phyloP scores from a whole-genome alignment of 1,284 basidiomycete species.

The Butyriboletus regius region DNA sequence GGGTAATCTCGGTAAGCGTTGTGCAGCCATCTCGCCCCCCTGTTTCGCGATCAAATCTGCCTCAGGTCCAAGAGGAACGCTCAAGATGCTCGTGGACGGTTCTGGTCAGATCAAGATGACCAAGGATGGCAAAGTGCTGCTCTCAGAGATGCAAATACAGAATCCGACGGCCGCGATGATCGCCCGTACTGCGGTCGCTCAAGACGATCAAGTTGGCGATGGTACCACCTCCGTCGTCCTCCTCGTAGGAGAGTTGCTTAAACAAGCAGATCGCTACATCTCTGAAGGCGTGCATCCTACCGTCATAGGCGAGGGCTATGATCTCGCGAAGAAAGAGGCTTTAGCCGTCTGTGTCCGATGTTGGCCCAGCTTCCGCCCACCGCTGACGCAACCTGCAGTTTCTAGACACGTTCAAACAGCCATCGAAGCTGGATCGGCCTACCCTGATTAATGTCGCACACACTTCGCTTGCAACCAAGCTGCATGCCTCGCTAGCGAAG shows the following conservation, averaged over 20 bases:
- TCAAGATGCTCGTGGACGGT: conserved; percentile 99
- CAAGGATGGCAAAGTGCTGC: conserved; percentile 96
- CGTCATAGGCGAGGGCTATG: conserved; percentile 91
- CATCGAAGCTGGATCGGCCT: conserved; percentile 73
- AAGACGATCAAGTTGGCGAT: conserved; percentile 98
- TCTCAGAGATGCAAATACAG: conserved; percentile 99
- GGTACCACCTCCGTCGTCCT: conserved; percentile 97
- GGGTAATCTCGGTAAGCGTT: conserved; percentile 77
- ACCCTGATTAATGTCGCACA: conserved; percentile 88
- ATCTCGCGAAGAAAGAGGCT: conserved; percentile 94
- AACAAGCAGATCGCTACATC: conserved; percentile 96
- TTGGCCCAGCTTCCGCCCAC: conserved; percentile 10
- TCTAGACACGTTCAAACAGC: conserved; percentile 82
- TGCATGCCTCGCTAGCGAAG: conserved; percentile 76
- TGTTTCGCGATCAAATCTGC: conserved; percentile 15
- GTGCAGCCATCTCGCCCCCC: conserved; percentile 17
- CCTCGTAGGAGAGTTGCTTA: conserved; percentile 92
- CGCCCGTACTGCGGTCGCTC: conserved; percentile 93
- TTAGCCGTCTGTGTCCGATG: conserved; percentile 55
- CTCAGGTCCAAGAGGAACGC: conserved; percentile 84
- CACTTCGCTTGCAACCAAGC: conserved; percentile 92
- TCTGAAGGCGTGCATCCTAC: conserved; percentile 98
- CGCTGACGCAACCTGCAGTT: conserved; percentile 51
- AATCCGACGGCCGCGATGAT: conserved; percentile 99
- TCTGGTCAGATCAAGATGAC: conserved; percentile 99